Evolutionary conservation across 2,329 filamentous ascomycete species (phyloP), one percentile per base, ranked within the genome.

Genomic region (Xylaria multiplex): DNA sequence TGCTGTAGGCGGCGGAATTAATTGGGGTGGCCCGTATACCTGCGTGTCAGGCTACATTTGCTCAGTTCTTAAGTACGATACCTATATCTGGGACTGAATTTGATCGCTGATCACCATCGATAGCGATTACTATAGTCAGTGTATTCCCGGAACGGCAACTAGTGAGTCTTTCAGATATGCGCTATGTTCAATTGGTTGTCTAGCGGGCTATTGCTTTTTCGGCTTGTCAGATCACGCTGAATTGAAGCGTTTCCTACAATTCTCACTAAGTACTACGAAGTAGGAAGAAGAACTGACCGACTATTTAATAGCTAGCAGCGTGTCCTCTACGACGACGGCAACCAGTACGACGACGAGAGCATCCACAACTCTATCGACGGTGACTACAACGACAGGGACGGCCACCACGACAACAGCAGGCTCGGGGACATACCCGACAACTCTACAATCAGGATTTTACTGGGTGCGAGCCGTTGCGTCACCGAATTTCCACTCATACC

Each of bases 101-200:
- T 11, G 19, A 53, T 63, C 24, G 11, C 62, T 67, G 11, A 70
- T 52, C 7, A n/a, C 11, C n/a, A 3, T 35, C 37, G 13, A 46
- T 27, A 70, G 69, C 53, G 69, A 69, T 13, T 70, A 69, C 30
- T 70, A 69, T 60, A 69, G 66, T 48, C 69, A 70, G 53, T 70
- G 69, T 35, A 24, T 69, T 27, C 69, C 69, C 30, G 69, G 69
- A 3, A 58, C 55, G 8, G 61, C 66, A 19, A 65, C 59, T 3
- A 64, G 68, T 70, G n/a, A 70, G 68, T 68, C 11, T 8, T 50
- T 35, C 32, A 11, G 6, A 48, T 56, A 48, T 14, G 3, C 1
- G 3, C 1, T 27, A 19, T 62, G 3, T 11, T 50, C 14, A 13
- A 45, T 35, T 9, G n/a, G 13, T 2, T 46, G n/a, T n/a, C n/a